A percentile compares a stretch with the other conserved stretches of the same genome.
Evolutionary conservation across 2,329 filamentous ascomycete genomes (phyloP).

Genomic region (Neoascochyta sp.): DNA sequence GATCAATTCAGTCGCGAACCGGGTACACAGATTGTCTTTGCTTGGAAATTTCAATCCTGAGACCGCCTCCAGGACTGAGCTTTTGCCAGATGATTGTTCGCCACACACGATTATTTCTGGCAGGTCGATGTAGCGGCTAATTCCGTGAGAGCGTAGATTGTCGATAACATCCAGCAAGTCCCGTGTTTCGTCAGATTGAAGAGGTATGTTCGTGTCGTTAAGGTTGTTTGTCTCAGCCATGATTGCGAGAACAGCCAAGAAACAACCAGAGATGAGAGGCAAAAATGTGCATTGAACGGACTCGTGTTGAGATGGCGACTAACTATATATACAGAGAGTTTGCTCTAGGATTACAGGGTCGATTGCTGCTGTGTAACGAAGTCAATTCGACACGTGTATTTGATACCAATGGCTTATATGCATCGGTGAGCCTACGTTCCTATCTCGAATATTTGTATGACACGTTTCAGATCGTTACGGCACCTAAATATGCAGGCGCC

Average conservation of each 20-base stretch:
- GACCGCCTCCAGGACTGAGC: constrained; percentile 27
- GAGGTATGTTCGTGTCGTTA: constrained; percentile 13
- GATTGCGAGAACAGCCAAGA: not conserved
- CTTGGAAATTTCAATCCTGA: constrained; percentile 57
- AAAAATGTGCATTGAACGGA: too few relatives aligned
- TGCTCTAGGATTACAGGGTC: too few relatives aligned
- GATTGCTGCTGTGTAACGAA: too few relatives aligned
- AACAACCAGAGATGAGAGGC: too few relatives aligned
- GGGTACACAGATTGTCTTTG: constrained; percentile 55
- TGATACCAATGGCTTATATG: too few relatives aligned
- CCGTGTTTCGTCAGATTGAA: constrained; percentile 45
- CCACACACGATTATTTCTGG: constrained; percentile 37
- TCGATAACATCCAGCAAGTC: constrained; percentile 52
- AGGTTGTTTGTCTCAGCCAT: not conserved
- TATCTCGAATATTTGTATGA: too few relatives aligned
- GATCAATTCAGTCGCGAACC: constrained; percentile 59
- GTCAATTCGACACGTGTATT: too few relatives aligned
- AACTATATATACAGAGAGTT: too few relatives aligned
- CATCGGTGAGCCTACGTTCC: too few relatives aligned
- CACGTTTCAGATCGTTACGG: too few relatives aligned
- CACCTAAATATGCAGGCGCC: too few relatives aligned
- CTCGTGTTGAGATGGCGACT: too few relatives aligned
- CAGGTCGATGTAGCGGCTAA: constrained; percentile 28
- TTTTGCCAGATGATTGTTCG: constrained; percentile 25
- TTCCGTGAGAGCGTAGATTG: constrained; percentile 44